These are phyloP conservation scores for Starmerella geochares DNA, from an alignment of 805 yeast species.

Conservation along the genomic window DNA sequence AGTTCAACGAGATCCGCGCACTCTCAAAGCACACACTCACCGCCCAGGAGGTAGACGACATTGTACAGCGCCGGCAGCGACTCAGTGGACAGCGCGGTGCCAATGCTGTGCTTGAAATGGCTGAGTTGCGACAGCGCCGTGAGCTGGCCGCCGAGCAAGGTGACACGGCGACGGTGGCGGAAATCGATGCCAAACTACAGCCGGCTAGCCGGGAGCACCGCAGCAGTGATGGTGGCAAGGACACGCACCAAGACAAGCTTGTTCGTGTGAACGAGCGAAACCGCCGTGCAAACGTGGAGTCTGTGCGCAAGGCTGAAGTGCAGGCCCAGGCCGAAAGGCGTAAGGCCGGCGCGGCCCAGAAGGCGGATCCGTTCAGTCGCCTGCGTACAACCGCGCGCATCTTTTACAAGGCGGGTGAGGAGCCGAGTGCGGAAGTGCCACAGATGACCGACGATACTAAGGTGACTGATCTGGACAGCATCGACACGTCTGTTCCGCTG, in stretches of 20 bases:
- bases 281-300: slow-evolving; percentile 65
- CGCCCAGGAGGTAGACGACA: slow-evolving; percentile 60
- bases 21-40: slow-evolving; percentile 61
- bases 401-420: slow-evolving; percentile 46
- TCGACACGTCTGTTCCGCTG: slow-evolving; percentile 17
- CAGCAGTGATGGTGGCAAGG: not conserved
- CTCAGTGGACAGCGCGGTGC: slow-evolving; percentile 54
- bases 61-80: slow-evolving; percentile 61
- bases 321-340: slow-evolving; percentile 49
- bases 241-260: slow-evolving; percentile 11
- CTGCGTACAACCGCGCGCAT: slow-evolving; percentile 78
- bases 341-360: slow-evolving; percentile 27
- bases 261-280: slow-evolving; percentile 66
- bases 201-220: not conserved
- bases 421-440: slow-evolving; percentile 12
- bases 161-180: slow-evolving; percentile 29
- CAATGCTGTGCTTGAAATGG: slow-evolving; percentile 66
- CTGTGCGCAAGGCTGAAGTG: slow-evolving; percentile 69
- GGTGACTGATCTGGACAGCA: slow-evolving; percentile 4
- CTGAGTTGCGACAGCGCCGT: slow-evolving; percentile 61
- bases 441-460: slow-evolving; percentile 6
- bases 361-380: slow-evolving; percentile 74
- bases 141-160: slow-evolving; percentile 54
- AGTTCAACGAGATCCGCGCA: slow-evolving; percentile 48
- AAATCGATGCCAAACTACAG: slow-evolving; percentile 30